A percentile compares a stretch with the other conserved stretches of the same genome.
These are phyloP conservation scores for Sphagnum fallax DNA, from an alignment of 228 moss, liverwort and hornwort species.

Conservation along the genomic window DNA sequence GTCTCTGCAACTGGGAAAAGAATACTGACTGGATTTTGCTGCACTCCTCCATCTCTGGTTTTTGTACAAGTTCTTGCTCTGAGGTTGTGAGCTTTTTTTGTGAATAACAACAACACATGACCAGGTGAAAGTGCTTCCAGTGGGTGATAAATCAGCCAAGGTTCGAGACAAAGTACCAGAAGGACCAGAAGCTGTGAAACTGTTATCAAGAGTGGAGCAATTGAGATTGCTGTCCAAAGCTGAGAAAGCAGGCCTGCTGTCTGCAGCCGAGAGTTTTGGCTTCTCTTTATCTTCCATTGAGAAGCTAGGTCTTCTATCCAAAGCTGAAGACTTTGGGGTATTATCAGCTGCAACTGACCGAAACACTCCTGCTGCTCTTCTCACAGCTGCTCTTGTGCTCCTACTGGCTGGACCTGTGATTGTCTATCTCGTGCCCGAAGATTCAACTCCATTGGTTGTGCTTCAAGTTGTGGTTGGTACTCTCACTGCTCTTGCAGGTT, in stretches of 20 bases:
- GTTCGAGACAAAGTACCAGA: conserved; percentile 19
- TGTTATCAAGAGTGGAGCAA: conserved; percentile 43
- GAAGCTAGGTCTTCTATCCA: conserved; percentile 35
- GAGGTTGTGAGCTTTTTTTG: not conserved
- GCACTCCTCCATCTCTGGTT: not conserved
- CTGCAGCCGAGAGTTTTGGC: conserved; percentile 36
- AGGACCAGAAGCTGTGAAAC: conserved; percentile 20
- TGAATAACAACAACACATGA: not conserved
- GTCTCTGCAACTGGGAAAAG: too few species aligned
- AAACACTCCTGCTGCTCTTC: conserved; percentile 22
- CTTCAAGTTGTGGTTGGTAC: conserved; percentile 35
- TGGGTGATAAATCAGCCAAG: conserved; percentile 17
- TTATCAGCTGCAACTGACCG: conserved; percentile 38
- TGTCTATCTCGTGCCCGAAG: conserved; percentile 40
- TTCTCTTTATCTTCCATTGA: conserved; percentile 36
- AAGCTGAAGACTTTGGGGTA: conserved; percentile 33
- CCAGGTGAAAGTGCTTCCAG: conserved; percentile 24
- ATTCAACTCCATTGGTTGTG: conserved; percentile 31
- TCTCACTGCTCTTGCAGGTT: conserved; percentile 36
- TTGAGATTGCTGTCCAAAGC: conserved; percentile 36
- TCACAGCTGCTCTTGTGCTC: conserved; percentile 17
- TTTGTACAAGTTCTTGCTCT: not conserved
- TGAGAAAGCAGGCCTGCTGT: conserved; percentile 37
- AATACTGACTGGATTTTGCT: too few species aligned
- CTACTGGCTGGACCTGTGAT: conserved; percentile 30